A percentile compares a stretch with the other conserved stretches of the same genome.
Conservation (phyloP, 192 early-diverging fungal genomes). For the Umbelopsis sp. region DNA sequence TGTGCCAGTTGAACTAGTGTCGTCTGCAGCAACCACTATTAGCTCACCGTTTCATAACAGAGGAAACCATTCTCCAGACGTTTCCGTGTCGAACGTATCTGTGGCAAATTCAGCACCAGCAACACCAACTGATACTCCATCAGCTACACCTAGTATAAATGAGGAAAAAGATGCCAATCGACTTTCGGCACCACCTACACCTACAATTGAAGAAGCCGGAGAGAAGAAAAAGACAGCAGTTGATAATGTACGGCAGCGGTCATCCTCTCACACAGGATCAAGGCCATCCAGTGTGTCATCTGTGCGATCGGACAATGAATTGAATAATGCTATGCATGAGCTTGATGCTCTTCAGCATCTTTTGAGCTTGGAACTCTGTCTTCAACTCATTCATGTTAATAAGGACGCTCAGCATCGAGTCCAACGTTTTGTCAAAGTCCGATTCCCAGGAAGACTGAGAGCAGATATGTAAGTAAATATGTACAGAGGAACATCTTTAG, state of each 20-base stretch:
- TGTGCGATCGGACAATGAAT: conserved; percentile 40
- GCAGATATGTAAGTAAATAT: conserved; percentile 52
- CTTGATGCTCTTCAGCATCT: conserved; percentile 60
- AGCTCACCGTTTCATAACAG: conserved; percentile 29
- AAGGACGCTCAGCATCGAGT: conserved; percentile 73
- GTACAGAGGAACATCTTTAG: background rate
- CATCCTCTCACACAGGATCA: background rate
- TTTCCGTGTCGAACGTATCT: background rate
- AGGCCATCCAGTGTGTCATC: conserved; percentile 8
- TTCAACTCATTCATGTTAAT: conserved; percentile 88
- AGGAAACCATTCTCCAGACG: background rate
- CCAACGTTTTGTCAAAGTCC: conserved; percentile 54
- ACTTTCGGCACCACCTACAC: background rate
- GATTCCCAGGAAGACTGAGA: conserved; percentile 62
- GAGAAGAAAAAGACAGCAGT: background rate
- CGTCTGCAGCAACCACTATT: conserved; percentile 37
- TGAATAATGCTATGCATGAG: conserved; percentile 57
- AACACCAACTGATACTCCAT: conserved; percentile 23
- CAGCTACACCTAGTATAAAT: conserved; percentile 18
- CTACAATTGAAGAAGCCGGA: background rate
- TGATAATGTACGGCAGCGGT: background rate
- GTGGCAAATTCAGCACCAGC: background rate
- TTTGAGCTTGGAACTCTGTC: conserved; percentile 77
- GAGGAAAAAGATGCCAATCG: conserved; percentile 6
- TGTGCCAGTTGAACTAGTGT: conserved; percentile 44